Evolutionary conservation across 495 filamentous ascomycete genomes (phyloP), one percentile per base, ranked within the genome.

Genomic region (Paragyromitra xinjiangensis): DNA sequence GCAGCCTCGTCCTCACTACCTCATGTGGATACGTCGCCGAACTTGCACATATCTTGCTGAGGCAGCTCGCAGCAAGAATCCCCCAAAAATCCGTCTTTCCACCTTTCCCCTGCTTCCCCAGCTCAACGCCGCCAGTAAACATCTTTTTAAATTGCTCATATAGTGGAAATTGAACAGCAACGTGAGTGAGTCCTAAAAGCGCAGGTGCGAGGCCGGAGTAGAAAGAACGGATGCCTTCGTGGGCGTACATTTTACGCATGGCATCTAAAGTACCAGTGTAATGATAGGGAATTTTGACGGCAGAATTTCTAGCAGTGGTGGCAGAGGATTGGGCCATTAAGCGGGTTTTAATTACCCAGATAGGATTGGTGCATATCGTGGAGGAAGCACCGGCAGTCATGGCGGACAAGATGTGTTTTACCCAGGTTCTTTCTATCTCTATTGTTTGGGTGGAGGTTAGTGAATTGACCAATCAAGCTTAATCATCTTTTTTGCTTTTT

Each of bases 271-370:
- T 98, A 55, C 89, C 90, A 42, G 84, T 88, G 82, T 99, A 99
- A 81, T 97, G 91, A 93, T 94, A 98, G 37, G 94, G 94, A 9
- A 90, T 87, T 83, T 89, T 84, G 75, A 87, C 82, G 82, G 89
- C 87, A 76, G 89, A 87, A 26, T 78, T 84, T 50, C 86, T 84
- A 12, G 86, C 83, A 58, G 81, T 85, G 42, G 85, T 81, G 69
- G 86, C 24, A 29, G 71, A 69, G 11, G 69, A 67, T 83, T 82
- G 77, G 3, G 96, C 95, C 95, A 98, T 98, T 50, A 99, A 88
- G 73, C 95, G 88, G 42, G 95, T 99, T 83, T 99, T 99, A 85
- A 99, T 97, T 37, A 99, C 96, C 95, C 95, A 99, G 71, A 99
- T 99, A 0, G 95, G 95, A 84, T 99, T 99, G n/a, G 95, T 99